A percentile compares a stretch with the other conserved stretches of the same genome.
Evolutionary conservation across 345 rosid species (phyloP).

Genomic region (Xanthoceras sorbifolium): DNA sequence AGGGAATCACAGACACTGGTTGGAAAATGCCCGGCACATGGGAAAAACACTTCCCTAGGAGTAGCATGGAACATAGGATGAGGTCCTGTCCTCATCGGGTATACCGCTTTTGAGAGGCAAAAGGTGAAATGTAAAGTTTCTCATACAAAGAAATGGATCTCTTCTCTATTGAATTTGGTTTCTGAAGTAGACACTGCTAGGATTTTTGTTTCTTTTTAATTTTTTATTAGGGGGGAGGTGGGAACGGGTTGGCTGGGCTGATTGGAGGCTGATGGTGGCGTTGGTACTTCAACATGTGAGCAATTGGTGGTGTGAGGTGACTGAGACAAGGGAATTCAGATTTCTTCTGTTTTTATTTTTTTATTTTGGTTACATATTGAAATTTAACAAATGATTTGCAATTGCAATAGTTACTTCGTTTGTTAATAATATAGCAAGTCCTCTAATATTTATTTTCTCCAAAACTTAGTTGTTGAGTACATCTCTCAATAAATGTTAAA

Average conservation of each 20-base stretch:
- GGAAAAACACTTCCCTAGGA: neutral
- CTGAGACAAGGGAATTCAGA: neutral
- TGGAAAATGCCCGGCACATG: slow-evolving; percentile 3
- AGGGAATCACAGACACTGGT: slow-evolving; percentile 14
- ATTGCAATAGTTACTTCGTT: neutral
- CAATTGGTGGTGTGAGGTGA: neutral
- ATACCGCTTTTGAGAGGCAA: slow-evolving; percentile 14
- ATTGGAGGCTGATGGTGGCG: neutral
- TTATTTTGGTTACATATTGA: too few relatives aligned
- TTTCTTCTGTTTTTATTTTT: too few relatives aligned
- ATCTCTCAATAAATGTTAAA: too few relatives aligned
- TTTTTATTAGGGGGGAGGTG: neutral
- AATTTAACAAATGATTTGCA: neutral
- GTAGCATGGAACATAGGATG: neutral
- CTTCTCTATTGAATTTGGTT: neutral
- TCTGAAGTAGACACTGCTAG: neutral
- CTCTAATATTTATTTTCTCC: too few relatives aligned
- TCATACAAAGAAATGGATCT: slow-evolving; percentile 3
- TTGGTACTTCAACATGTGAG: neutral
- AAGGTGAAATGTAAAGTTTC: slow-evolving; percentile 7
- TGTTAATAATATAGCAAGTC: too few relatives aligned
- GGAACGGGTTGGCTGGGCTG: neutral
- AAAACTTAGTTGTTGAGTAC: too few relatives aligned
- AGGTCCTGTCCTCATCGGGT: neutral
- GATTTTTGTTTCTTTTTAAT: neutral